These are phyloP conservation scores for Stephanodiscus triporus DNA, from an alignment of 108 stramenopile genomes.

Conservation along the genomic window DNA sequence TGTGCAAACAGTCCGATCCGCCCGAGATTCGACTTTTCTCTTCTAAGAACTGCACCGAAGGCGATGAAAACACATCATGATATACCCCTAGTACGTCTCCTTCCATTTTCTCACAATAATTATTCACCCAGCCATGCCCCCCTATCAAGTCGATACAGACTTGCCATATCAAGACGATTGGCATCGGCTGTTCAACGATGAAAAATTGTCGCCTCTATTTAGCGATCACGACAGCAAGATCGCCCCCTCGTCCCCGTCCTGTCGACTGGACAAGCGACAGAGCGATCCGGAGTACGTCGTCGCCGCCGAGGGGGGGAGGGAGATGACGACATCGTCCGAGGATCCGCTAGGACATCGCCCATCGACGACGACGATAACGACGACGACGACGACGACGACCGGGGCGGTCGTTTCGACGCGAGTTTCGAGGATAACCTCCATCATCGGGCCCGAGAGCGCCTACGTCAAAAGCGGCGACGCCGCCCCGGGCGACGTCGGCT, in stretches of 20 bases:
- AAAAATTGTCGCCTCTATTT: background rate
- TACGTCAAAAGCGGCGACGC: conserved; percentile 4
- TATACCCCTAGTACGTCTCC: too few species aligned
- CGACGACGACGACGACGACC: background rate
- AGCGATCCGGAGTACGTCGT: background rate
- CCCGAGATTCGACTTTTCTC: too few species aligned
- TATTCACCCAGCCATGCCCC: background rate
- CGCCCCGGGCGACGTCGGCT: background rate
- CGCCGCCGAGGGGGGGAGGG: background rate
- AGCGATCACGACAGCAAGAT: background rate
- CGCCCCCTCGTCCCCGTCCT: background rate
- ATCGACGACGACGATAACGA: background rate
- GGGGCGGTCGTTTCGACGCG: background rate
- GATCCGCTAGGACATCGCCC: background rate
- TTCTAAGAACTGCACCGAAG: background rate
- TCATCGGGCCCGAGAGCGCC: conserved; percentile 41
- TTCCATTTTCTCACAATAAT: too few species aligned
- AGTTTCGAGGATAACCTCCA: conserved; percentile 33
- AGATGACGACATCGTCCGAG: background rate
- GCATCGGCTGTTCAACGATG: background rate
- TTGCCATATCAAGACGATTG: background rate
- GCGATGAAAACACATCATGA: too few species aligned
- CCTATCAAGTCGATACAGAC: background rate
- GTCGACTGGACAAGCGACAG: background rate
- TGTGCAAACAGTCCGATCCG: too few species aligned